Base-by-base conservation (phyloP, 441 rosid genomes). In the Manihot esculenta region DNA sequence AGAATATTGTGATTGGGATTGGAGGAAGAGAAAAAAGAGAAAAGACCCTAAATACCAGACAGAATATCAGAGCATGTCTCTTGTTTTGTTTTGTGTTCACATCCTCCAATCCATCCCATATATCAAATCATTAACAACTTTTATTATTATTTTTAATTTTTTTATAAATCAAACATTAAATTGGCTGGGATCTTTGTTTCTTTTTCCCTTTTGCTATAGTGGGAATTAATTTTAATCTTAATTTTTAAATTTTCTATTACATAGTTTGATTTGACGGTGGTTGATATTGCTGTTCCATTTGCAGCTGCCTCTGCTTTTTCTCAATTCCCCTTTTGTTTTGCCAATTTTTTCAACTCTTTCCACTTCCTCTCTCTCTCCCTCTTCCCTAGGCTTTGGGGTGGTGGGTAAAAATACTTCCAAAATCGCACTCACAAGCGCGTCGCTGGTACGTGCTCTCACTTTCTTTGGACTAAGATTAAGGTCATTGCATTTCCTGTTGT, bases 41-140 rank as follows among this genome's bases (percentile, higher is more conserved):
- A 44, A 71, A 72, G 71, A 80, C 82, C 92, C 94, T 76, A 83
- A 77, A 86, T 84, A 85, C 90, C 96, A 87, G 91, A 90, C 96
- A 86, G 72, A 83, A 82, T 75, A 85, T 79, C 54, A 75, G 78
- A 75, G 71, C 74, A 70, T 75, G 78, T 62, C 53, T 67, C 66
- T 38, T 60, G 41, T 50, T 69, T 74, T 73, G 0, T 24, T 45
- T 64, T 59, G 66, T 27, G 62, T 57, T 63, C 64, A 55, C 13
- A 49, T 33, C 62, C 26, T 72, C 50, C 6, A 21, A 54, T 62
- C 6, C 30, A 10, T 20, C 7, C 41, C 41, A 35, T 27, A 47
- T 5, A 53, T 71, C 62, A 30, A 15, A 20, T 54, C 69, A 41
- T 5, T 49, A 30, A 33, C 51, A 26, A 10, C 2, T 21, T 33